A percentile compares a stretch with the other conserved stretches of the same genome.
These are phyloP conservation scores for Talaromyces verruculosus DNA, from an alignment of 2,329 filamentous ascomycete genomes.

Conservation along the genomic window DNA sequence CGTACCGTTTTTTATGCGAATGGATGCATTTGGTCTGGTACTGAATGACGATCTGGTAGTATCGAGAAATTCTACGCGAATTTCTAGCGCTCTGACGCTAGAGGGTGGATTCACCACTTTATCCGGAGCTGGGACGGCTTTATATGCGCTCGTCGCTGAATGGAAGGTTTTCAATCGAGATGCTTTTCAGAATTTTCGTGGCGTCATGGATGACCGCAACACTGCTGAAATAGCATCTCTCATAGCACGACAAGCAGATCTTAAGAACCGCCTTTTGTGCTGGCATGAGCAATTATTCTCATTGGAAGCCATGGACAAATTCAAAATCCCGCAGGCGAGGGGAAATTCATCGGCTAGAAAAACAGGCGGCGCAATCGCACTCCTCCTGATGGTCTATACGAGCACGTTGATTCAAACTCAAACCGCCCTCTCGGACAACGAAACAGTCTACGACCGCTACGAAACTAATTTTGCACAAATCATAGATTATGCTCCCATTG, in stretches of 20 bases:
- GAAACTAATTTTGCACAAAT: neutral
- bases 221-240: neutral
- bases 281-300: neutral
- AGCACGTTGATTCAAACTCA: neutral
- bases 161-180: slow-evolving; percentile 1
- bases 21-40: neutral
- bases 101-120: neutral
- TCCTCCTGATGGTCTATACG: neutral
- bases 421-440: neutral
- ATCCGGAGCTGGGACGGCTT: neutral
- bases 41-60: neutral
- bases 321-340: neutral
- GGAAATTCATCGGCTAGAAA: neutral
- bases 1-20: neutral
- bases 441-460: neutral
- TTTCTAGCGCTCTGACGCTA: neutral
- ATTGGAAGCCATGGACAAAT: neutral
- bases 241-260: neutral
- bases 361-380: neutral
- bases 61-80: neutral
- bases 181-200: neutral
- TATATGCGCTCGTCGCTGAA: neutral
- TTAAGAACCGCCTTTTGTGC: neutral
- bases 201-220: neutral
- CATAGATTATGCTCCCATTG: neutral